phyloP scores from a whole-genome alignment of 23 red algal genomes.

The Cyanidioschyzon merolae region DNA sequence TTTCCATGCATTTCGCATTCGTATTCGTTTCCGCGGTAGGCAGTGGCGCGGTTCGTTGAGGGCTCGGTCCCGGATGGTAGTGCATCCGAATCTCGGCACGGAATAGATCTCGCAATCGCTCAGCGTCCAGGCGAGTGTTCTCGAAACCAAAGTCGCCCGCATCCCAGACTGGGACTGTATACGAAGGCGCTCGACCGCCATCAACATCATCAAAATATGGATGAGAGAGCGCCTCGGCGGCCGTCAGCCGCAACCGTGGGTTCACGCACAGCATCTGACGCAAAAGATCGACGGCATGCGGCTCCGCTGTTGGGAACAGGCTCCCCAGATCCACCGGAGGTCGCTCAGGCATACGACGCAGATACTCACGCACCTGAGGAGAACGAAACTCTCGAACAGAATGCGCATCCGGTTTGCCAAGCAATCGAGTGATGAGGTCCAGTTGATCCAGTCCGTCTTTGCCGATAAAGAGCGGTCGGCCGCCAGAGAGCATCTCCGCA shows the following conservation, averaged over 20 bases:
- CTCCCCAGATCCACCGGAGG: constrained; percentile 7
- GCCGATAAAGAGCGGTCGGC: constrained; percentile 67
- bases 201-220: constrained; percentile 57
- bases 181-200: neutral
- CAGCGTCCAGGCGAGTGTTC: neutral
- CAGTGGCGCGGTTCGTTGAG: neutral
- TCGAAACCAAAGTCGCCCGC: neutral
- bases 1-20: neutral
- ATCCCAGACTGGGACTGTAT: neutral
- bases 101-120: neutral
- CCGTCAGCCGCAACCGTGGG: constrained; percentile 53
- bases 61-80: neutral
- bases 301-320: constrained; percentile 28
- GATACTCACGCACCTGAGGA: constrained; percentile 38
- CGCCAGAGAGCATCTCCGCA: constrained; percentile 64
- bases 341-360: constrained; percentile 24
- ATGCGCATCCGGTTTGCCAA: constrained; percentile 50
- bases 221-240: constrained; percentile 59
- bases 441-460: constrained; percentile 85
- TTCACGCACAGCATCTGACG: constrained; percentile 67
- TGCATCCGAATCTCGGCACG: neutral
- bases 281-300: constrained; percentile 60
- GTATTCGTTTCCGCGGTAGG: neutral
- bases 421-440: constrained; percentile 58
- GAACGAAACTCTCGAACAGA: constrained; percentile 33